Conservation (phyloP, 768 basidiomycete genomes). For the Lactifluus subvellereus region DNA sequence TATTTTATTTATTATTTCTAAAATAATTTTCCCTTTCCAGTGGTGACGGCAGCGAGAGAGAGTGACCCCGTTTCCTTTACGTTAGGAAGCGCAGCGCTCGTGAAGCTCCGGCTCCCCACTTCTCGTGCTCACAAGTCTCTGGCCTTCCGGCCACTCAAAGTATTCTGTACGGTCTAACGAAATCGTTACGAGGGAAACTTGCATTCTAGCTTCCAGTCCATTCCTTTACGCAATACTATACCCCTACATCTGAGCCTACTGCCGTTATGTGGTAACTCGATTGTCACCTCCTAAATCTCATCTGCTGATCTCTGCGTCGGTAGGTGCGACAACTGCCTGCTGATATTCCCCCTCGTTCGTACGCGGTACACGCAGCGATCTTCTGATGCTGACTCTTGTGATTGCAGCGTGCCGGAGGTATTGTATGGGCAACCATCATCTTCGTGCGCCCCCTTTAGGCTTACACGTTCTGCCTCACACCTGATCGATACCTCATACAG, state of each 20-base stretch:
- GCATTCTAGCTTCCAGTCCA: constrained; percentile 1
- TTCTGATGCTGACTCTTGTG: constrained; percentile 19
- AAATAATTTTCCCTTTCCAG: background rate
- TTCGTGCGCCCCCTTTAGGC: constrained; percentile 38
- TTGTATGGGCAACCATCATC: constrained; percentile 61
- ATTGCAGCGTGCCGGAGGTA: constrained; percentile 59
- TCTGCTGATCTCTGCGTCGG: constrained; percentile 3
- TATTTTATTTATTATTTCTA: background rate
- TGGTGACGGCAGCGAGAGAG: constrained; percentile 10
- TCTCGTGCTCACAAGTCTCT: background rate
- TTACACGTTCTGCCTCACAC: constrained; percentile 4
- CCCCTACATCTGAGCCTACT: constrained; percentile 5
- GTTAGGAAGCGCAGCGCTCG: background rate
- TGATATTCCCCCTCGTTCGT: constrained; percentile 65
- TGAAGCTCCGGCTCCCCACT: background rate
- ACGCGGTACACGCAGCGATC: constrained; percentile 8
- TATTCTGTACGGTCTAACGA: constrained; percentile 10
- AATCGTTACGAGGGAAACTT: background rate
- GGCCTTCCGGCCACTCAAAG: background rate
- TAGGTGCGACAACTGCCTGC: constrained; percentile 78
- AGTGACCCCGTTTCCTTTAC: constrained; percentile 2
- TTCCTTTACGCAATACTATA: constrained; percentile 8
- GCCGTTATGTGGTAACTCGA: constrained; percentile 19
- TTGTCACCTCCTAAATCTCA: background rate
- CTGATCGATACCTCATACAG: constrained; percentile 32